phyloP scores from a whole-genome alignment of 306 rosid genomes.

The Castanospermum australe region DNA sequence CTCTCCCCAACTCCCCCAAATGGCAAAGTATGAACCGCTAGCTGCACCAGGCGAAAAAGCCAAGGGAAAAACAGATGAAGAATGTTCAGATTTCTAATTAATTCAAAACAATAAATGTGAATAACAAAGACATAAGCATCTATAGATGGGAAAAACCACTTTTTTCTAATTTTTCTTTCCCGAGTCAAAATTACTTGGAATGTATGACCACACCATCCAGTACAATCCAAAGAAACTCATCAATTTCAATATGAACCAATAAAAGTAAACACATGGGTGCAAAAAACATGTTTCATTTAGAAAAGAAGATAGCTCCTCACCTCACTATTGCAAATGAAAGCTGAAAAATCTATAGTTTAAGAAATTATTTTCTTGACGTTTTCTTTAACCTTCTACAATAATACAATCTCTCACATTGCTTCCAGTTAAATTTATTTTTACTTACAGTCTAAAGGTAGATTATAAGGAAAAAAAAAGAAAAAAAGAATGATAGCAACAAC shows the following conservation, averaged over 20 bases:
- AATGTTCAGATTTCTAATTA: background rate
- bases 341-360: background rate
- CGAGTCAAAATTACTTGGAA: too few species aligned
- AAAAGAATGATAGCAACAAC: background rate
- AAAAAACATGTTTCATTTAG: background rate
- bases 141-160: background rate
- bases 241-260: background rate
- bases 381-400: background rate
- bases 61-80: background rate
- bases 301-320: background rate
- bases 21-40: constrained; percentile 69
- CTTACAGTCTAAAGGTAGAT: background rate
- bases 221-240: background rate
- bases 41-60: constrained; percentile 50
- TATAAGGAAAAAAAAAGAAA: too few species aligned
- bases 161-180: too few species aligned
- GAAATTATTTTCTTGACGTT: background rate
- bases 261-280: background rate
- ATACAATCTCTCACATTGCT: background rate
- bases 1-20: constrained; percentile 99
- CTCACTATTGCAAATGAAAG: background rate
- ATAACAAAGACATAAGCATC: background rate
- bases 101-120: background rate
- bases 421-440: background rate
- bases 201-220: too few species aligned